These are phyloP conservation scores for Paraurostyla sp. DNA, from an alignment of 73 alveolate species.

Conservation along the genomic window DNA sequence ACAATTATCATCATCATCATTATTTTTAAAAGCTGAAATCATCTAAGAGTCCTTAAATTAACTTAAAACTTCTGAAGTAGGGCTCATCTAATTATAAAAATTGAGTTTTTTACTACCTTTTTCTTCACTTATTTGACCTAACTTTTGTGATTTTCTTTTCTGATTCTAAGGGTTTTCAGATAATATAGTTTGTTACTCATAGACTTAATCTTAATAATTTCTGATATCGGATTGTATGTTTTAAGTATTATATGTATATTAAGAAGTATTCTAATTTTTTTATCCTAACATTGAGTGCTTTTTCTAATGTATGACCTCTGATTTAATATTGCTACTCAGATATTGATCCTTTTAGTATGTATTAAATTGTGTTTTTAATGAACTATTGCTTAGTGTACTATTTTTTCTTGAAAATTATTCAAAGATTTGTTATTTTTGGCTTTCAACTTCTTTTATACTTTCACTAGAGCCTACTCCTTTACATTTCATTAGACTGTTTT, in stretches of 20 bases:
- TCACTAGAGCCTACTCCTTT: neutral
- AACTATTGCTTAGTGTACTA: slow-evolving; percentile 23
- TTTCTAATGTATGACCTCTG: neutral
- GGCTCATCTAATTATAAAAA: slow-evolving; percentile 36
- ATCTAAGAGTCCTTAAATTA: slow-evolving; percentile 3
- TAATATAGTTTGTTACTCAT: neutral
- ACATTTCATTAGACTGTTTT: neutral
- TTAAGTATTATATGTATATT: neutral
- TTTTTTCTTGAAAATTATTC: slow-evolving; percentile 38
- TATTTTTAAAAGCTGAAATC: slow-evolving; percentile 21
- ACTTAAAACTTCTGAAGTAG: slow-evolving; percentile 22
- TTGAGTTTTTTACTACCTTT: slow-evolving; percentile 1
- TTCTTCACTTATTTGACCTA: neutral
- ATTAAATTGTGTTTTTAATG: neutral
- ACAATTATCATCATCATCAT: neutral
- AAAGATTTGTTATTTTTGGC: neutral
- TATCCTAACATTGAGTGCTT: neutral
- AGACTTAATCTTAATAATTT: neutral
- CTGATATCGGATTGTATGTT: neutral
- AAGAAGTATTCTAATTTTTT: slow-evolving; percentile 5
- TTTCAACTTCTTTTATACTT: neutral
- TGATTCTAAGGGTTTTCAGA: neutral
- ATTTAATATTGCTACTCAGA: neutral
- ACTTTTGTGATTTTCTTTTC: no score
- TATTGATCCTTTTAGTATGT: neutral